Conservation (phyloP, 116 monocot genomes). For the Zostera marina region DNA sequence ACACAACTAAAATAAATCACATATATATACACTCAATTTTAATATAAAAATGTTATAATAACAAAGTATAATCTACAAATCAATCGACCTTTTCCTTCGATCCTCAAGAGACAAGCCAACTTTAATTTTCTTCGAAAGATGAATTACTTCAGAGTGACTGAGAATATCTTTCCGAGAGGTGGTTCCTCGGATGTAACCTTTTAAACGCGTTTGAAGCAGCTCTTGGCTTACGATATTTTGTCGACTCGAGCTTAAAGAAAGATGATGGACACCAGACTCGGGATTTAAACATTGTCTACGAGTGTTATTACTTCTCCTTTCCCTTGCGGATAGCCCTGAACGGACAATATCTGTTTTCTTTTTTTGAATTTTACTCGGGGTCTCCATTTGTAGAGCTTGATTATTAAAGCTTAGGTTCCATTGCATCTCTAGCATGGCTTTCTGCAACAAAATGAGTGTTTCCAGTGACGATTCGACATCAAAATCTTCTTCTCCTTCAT, state of each 20-base stretch:
- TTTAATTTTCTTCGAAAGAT: slow-evolving; percentile 68
- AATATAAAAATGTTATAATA: too few relatives aligned
- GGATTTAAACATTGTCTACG: slow-evolving; percentile 16
- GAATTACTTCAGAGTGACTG: slow-evolving; percentile 69
- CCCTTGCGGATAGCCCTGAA: slow-evolving; percentile 61
- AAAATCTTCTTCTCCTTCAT: neutral
- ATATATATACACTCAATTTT: neutral
- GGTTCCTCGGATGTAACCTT: slow-evolving; percentile 55
- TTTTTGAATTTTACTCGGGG: slow-evolving; percentile 13
- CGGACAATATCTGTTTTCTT: slow-evolving; percentile 25
- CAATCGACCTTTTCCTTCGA: slow-evolving; percentile 15
- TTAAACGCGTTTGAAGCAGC: slow-evolving; percentile 17
- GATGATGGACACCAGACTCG: neutral
- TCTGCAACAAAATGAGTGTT: slow-evolving; percentile 61
- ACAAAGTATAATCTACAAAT: neutral
- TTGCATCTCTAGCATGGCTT: slow-evolving; percentile 93
- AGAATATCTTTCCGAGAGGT: slow-evolving; percentile 50
- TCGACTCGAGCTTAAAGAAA: slow-evolving; percentile 12
- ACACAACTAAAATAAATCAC: neutral
- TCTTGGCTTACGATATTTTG: slow-evolving; percentile 28
- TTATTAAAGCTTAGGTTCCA: slow-evolving; percentile 60
- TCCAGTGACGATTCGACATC: slow-evolving; percentile 66
- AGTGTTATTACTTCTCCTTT: slow-evolving; percentile 28
- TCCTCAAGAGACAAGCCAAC: slow-evolving; percentile 59
- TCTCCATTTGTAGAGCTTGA: slow-evolving; percentile 8